phyloP scores from a whole-genome alignment of 768 basidiomycete species.

The Leucocoprinus birnbaumii region DNA sequence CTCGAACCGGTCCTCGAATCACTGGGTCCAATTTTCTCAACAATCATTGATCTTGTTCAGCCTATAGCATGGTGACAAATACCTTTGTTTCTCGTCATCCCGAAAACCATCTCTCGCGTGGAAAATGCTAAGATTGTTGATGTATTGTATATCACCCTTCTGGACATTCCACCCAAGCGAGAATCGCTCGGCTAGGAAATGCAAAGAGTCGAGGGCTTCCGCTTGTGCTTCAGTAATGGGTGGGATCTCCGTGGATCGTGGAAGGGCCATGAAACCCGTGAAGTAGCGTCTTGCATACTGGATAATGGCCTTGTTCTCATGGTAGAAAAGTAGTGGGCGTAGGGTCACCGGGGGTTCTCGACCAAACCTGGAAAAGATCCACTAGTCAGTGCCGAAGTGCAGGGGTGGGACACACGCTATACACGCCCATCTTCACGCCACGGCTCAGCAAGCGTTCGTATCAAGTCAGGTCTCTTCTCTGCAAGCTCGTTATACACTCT shows the following conservation, averaged over 20 bases:
- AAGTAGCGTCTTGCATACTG: conserved; percentile 46
- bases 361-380: conserved; percentile 30
- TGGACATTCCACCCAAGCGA: conserved; percentile 41
- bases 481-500: conserved; percentile 46
- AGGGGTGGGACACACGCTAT: too few relatives aligned
- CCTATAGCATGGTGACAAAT: too few relatives aligned
- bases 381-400: too few relatives aligned
- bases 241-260: conserved; percentile 35
- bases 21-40: background rate
- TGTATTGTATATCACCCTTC: conserved; percentile 49
- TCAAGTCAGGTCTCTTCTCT: conserved; percentile 40
- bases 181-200: conserved; percentile 41
- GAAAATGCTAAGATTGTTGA: conserved; percentile 41
- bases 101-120: conserved; percentile 43
- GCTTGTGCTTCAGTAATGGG: conserved; percentile 49
- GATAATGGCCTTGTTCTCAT: conserved; percentile 37
- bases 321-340: conserved; percentile 36
- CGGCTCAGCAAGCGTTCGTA: conserved; percentile 35
- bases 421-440: conserved; percentile 40
- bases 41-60: too few relatives aligned
- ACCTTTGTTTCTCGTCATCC: conserved; percentile 40
- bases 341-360: conserved; percentile 31
- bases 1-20: background rate
- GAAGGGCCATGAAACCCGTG: conserved; percentile 35
- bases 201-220: conserved; percentile 43